Conservation (phyloP, 2,329 filamentous ascomycete genomes). For the Dactylellina haptotyla region DNA sequence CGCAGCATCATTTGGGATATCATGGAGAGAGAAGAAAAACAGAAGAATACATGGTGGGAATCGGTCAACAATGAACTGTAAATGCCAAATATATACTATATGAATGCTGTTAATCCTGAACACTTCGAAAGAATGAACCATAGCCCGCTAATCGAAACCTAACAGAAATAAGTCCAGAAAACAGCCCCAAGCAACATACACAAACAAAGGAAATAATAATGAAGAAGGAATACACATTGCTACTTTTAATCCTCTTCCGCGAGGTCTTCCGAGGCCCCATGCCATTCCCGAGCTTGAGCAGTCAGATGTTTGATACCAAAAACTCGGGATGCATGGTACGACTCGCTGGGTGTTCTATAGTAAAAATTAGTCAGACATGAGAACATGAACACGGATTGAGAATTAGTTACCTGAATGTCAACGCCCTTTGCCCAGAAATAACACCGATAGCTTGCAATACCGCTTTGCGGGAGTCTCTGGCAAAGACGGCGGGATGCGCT, state of each 20-base stretch:
- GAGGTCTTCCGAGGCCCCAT: conserved; percentile 67
- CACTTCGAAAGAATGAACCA: conserved; percentile 50
- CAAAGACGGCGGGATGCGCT: conserved; percentile 93
- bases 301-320: conserved; percentile 82
- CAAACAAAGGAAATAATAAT: conserved; percentile 43
- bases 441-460: conserved; percentile 96
- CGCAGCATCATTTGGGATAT: conserved; percentile 49
- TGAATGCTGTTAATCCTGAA: conserved; percentile 48
- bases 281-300: conserved; percentile 88
- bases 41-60: conserved; percentile 47
- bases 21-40: conserved; percentile 38
- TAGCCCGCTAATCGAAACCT: conserved; percentile 56
- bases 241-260: conserved; percentile 57
- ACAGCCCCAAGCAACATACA: conserved; percentile 36
- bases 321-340: conserved; percentile 86
- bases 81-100: conserved; percentile 44
- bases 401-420: conserved; percentile 72
- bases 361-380: conserved; percentile 11
- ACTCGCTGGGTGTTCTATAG: conserved; percentile 77
- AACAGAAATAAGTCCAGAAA: conserved; percentile 50
- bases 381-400: background rate
- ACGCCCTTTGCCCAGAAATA: conserved; percentile 91
- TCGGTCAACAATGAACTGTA: conserved; percentile 38
- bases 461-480: conserved; percentile 91
- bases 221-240: conserved; percentile 7